A percentile compares a stretch with the other conserved stretches of the same genome.
Conservation (phyloP, 371 early-diverging fungal species). For the Mucor irregularis region DNA sequence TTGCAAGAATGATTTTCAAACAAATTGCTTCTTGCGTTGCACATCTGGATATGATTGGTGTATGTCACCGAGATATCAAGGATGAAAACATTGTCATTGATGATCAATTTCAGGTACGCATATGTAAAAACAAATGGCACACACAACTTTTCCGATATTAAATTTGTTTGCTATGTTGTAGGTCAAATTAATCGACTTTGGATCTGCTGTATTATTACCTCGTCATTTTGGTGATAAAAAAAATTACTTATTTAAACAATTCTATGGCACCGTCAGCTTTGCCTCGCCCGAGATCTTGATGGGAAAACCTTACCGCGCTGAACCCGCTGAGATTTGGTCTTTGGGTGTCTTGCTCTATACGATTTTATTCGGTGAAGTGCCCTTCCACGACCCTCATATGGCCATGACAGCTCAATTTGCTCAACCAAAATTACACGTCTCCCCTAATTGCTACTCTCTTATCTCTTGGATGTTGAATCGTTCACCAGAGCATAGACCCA, state of each 20-base stretch:
- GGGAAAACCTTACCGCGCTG: conserved; percentile 70
- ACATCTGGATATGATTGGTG: conserved; percentile 57
- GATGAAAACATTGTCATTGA: conserved; percentile 84
- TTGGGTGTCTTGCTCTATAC: conserved; percentile 78
- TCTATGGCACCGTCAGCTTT: conserved; percentile 66
- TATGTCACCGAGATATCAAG: conserved; percentile 69
- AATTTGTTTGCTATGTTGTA: neutral
- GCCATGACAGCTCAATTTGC: conserved; percentile 46
- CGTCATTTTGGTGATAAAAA: conserved; percentile 40
- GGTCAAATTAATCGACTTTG: conserved; percentile 85
- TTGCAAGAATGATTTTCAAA: conserved; percentile 61
- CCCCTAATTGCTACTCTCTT: conserved; percentile 55
- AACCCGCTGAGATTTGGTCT: conserved; percentile 83
- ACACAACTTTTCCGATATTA: neutral
- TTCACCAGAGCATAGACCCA: conserved; percentile 56
- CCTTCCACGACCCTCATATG: conserved; percentile 62
- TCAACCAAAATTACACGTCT: conserved; percentile 44
- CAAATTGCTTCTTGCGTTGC: conserved; percentile 73
- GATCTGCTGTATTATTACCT: conserved; percentile 67
- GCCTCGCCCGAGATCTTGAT: conserved; percentile 83
- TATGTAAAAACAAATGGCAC: too few species aligned
- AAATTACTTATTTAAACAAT: conserved; percentile 52
- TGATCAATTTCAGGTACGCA: conserved; percentile 52
- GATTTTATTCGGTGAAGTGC: conserved; percentile 72
- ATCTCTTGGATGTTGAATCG: conserved; percentile 67